Percentiles rank a stretch among this genome's conserved stretches.
These are phyloP conservation scores for Podochytrium sp. DNA, from an alignment of 192 early-diverging fungal species.

Conservation along the genomic window DNA sequence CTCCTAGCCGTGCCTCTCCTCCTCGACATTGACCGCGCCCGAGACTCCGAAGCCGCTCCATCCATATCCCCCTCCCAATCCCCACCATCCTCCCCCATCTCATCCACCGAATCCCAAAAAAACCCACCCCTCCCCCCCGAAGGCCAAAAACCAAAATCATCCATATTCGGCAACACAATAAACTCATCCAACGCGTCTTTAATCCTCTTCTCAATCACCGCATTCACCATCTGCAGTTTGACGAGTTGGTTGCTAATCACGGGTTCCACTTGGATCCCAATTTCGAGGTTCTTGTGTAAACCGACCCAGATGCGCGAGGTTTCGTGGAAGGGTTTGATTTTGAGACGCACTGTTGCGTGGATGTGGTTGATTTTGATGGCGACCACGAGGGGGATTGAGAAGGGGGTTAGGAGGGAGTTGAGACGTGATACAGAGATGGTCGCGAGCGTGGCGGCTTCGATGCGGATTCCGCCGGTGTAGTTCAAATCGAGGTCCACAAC, in stretches of 20 bases:
- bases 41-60: neutral
- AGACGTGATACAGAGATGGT: conserved; percentile 57
- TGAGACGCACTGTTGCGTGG: conserved; percentile 72
- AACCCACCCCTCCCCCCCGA: conserved; percentile 36
- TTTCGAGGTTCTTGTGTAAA: conserved; percentile 62
- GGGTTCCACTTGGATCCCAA: conserved; percentile 60
- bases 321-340: conserved; percentile 74
- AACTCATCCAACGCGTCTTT: conserved; percentile 78
- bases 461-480: conserved; percentile 75
- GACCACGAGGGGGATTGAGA: conserved; percentile 78
- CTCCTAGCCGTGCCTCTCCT: no score
- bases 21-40: neutral
- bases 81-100: conserved; percentile 34
- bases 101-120: conserved; percentile 45
- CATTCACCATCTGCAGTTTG: conserved; percentile 75
- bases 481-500: conserved; percentile 74
- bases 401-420: conserved; percentile 62
- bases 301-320: conserved; percentile 88
- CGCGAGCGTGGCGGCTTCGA: conserved; percentile 74
- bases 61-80: no score
- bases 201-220: conserved; percentile 84
- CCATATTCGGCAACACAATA: conserved; percentile 87
- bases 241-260: conserved; percentile 86
- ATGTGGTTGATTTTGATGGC: conserved; percentile 74
- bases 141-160: conserved; percentile 79